A percentile compares a stretch with the other conserved stretches of the same genome.
Conservation (phyloP, 805 yeast genomes). For the Sugiyamaella boreocaroliniensis region DNA sequence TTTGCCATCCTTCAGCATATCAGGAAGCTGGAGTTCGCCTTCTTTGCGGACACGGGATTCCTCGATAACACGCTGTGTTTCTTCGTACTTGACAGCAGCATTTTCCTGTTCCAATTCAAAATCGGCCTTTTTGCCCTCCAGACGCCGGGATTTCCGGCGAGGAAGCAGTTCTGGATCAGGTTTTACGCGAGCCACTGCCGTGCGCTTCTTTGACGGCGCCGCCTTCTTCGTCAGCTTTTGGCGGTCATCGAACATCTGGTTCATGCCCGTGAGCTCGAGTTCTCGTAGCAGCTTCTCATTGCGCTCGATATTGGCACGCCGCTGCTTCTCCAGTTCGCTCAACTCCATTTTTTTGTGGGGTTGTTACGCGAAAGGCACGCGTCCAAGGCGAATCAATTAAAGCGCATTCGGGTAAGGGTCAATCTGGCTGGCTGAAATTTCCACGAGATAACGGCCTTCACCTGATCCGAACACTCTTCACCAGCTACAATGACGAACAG, state of each 20-base stretch:
- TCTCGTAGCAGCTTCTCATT: constrained; percentile 69
- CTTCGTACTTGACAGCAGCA: constrained; percentile 17
- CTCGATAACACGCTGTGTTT: constrained; percentile 31
- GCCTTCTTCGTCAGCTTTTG: constrained; percentile 20
- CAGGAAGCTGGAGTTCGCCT: constrained; percentile 29
- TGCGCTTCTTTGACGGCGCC: constrained; percentile 23
- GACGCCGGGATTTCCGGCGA: constrained; percentile 66
- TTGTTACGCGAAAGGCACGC: neutral
- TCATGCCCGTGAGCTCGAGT: constrained; percentile 56
- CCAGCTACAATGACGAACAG: constrained; percentile 7
- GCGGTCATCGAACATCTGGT: constrained; percentile 44
- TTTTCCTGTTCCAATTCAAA: constrained; percentile 37
- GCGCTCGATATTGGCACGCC: constrained; percentile 52
- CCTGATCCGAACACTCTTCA: neutral
- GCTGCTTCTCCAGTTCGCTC: constrained; percentile 28
- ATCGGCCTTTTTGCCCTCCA: constrained; percentile 65
- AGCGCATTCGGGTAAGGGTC: neutral
- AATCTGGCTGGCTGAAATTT: neutral
- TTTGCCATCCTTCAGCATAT: constrained; percentile 29
- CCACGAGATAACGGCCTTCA: neutral
- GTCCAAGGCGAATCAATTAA: neutral
- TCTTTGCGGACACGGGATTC: constrained; percentile 49
- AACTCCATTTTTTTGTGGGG: constrained; percentile 16
- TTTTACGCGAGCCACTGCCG: constrained; percentile 21
- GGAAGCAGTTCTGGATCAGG: constrained; percentile 40